Percentiles rank a stretch among this genome's conserved stretches.
These are phyloP conservation scores for Pittosporum tobira DNA, from an alignment of 129 eudicot species.

Conservation along the genomic window DNA sequence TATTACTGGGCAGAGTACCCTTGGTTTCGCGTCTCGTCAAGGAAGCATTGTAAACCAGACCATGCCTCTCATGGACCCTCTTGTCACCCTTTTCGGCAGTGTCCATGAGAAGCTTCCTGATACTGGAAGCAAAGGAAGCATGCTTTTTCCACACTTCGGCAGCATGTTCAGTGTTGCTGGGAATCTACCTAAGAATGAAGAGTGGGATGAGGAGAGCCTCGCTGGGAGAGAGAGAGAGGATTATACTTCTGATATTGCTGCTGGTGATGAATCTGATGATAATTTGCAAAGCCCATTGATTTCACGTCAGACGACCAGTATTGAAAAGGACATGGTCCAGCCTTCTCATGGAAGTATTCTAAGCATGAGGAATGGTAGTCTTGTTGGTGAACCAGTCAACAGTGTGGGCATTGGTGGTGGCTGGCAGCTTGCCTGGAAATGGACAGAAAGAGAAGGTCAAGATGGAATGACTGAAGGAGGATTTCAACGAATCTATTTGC, in stretches of 20 bases:
- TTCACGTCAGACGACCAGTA: constrained; percentile 56
- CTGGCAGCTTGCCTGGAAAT: constrained; percentile 90
- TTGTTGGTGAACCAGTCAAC: constrained; percentile 33
- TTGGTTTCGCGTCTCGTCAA: constrained; percentile 60
- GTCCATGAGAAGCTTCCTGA: constrained; percentile 91
- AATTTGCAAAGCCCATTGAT: constrained; percentile 66
- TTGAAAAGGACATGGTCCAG: constrained; percentile 46
- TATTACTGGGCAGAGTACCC: constrained; percentile 65
- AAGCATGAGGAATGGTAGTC: constrained; percentile 28
- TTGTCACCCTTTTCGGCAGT: constrained; percentile 78
- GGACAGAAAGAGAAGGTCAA: constrained; percentile 42
- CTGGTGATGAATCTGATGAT: constrained; percentile 56
- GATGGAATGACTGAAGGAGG: constrained; percentile 56
- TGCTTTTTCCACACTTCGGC: constrained; percentile 71
- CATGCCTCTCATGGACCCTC: constrained; percentile 62
- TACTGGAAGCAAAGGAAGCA: constrained; percentile 70
- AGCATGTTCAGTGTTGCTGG: constrained; percentile 77
- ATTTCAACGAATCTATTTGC: constrained; percentile 66
- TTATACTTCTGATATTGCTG: constrained; percentile 43
- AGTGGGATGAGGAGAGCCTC: constrained; percentile 85
- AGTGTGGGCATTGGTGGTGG: constrained; percentile 80
- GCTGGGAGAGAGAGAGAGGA: constrained; percentile 43
- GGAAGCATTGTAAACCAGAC: constrained; percentile 44
- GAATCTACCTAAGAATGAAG: constrained; percentile 42
- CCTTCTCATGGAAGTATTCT: constrained; percentile 42